Percentiles rank a stretch among this genome's conserved stretches.
These are phyloP conservation scores for Pichia rugopelliculosa DNA, from an alignment of 805 yeast genomes.

Conservation along the genomic window DNA sequence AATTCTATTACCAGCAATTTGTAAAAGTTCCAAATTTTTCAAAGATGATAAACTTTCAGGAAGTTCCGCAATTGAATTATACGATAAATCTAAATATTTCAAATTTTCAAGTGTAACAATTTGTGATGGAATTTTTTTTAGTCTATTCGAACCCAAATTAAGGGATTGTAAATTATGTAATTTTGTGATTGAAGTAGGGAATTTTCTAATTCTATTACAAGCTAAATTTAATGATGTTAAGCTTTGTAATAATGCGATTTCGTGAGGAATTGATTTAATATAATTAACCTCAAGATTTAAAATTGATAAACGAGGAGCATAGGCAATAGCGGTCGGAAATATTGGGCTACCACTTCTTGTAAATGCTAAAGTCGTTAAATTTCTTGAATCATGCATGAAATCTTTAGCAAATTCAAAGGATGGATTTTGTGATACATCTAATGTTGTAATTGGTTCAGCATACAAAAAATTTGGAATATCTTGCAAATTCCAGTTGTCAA, in stretches of 20 bases:
- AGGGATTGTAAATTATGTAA: constrained; percentile 48
- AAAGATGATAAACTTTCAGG: constrained; percentile 59
- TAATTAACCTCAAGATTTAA: constrained; percentile 76
- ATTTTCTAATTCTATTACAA: constrained; percentile 59
- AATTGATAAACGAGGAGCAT: constrained; percentile 57
- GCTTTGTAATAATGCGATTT: constrained; percentile 45
- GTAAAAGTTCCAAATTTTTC: constrained; percentile 56
- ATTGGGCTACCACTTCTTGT: constrained; percentile 64
- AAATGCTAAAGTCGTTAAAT: constrained; percentile 59
- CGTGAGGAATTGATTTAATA: constrained; percentile 52
- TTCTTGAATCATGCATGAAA: constrained; percentile 73
- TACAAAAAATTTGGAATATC: constrained; percentile 80
- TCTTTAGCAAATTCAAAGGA: constrained; percentile 77
- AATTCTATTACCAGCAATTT: constrained; percentile 67
- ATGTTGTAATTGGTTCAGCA: constrained; percentile 70
- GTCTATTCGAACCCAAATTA: constrained; percentile 74
- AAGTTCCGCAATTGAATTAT: constrained; percentile 57
- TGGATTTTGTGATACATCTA: constrained; percentile 83
- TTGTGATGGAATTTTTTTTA: constrained; percentile 56
- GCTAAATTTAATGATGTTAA: constrained; percentile 58
- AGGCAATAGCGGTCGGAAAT: constrained; percentile 68
- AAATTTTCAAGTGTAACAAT: constrained; percentile 53
- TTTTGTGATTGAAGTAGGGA: constrained; percentile 57
- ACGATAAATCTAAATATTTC: constrained; percentile 68
- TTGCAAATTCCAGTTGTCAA: constrained; percentile 66